Base-by-base conservation (phyloP, 139 green algal genomes). In the Micromonas pusilla region DNA sequence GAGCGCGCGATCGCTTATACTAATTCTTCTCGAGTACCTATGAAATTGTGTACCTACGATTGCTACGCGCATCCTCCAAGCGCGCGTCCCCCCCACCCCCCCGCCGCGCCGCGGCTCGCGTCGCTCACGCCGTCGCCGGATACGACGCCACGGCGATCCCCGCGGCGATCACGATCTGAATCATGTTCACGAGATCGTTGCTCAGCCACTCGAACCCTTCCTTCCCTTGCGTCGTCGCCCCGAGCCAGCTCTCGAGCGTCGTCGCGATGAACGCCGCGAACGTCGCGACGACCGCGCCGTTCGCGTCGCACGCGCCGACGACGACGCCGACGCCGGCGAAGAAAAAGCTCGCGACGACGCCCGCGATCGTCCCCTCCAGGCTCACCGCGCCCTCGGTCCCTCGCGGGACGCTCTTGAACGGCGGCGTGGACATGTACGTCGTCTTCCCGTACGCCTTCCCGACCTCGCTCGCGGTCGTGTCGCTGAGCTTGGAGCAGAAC, bases 311-410 rank as follows among this genome's bases (percentile, higher is more conserved):
- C 73, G 68, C 23, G 30, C 75, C 66, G 20, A 76, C 21, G 20
- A 26, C 25, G 0, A 54, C 23, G 4, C 88, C 86, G 0, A 91
- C 6, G 1, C 5, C 77, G 0, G 89, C 72, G 79, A 94, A 91
- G 0, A 83, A 34, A 0, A 87, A 52, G 1, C 89, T 89, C 19
- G 92, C 92, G 0, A 32, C 83, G 6, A 91, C 4, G 1, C 95
- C 95, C 2, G 93, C 93, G 0, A 83, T 32, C 0, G 94, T 97
- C 0, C 95, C 95, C 81, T 99, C 95, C n/a, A 91, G 25, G 76
- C 90, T 96, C 0, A 99, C 90, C 2, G 95, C 95, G 0, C 95
- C 95, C 76, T 99, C 95, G 0, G 95, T 99, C 23, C 95, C 95
- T 9, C 93, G 85, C 0, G 93, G 91, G 52, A 98, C 95, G 0